Percentiles rank a stretch among this genome's conserved stretches.
Evolutionary conservation across 345 rosid genomes (phyloP).

Genomic region (Aquilaria sinensis): DNA sequence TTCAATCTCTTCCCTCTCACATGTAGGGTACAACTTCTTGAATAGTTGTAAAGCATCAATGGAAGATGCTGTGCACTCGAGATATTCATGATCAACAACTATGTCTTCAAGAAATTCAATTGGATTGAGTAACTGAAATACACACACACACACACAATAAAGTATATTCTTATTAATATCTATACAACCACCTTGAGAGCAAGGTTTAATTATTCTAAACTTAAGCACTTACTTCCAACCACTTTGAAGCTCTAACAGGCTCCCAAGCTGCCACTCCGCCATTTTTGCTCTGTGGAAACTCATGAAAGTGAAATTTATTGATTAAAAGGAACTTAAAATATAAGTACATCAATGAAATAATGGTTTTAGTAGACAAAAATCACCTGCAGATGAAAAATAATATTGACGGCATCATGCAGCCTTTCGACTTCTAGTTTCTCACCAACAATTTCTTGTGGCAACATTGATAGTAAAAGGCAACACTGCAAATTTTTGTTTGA

Average conservation of each 20-base stretch:
- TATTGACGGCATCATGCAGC: constrained; percentile 35
- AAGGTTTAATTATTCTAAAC: background rate
- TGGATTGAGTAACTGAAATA: constrained; percentile 19
- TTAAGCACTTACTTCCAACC: background rate
- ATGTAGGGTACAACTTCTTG: constrained; percentile 21
- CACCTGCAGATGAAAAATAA: constrained; percentile 36
- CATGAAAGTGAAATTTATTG: background rate
- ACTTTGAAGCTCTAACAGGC: constrained; percentile 17
- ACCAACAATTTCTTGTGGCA: constrained; percentile 29
- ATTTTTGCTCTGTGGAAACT: constrained; percentile 24
- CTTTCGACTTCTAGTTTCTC: constrained; percentile 27
- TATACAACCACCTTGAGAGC: background rate
- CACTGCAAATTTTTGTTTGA: constrained; percentile 17
- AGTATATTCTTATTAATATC: background rate
- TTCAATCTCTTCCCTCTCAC: constrained; percentile 24
- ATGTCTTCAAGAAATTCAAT: constrained; percentile 23
- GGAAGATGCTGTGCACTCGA: constrained; percentile 36
- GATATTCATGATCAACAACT: constrained; percentile 28
- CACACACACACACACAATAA: background rate
- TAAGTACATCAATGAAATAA: no score
- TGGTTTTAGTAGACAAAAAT: no score
- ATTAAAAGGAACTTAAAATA: background rate
- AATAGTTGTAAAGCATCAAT: constrained; percentile 22
- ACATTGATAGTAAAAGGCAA: constrained; percentile 28
- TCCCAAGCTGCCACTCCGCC: constrained; percentile 50